These are phyloP conservation scores for Smittium culicis DNA, from an alignment of 371 early-diverging fungal genomes.

Conservation along the genomic window DNA sequence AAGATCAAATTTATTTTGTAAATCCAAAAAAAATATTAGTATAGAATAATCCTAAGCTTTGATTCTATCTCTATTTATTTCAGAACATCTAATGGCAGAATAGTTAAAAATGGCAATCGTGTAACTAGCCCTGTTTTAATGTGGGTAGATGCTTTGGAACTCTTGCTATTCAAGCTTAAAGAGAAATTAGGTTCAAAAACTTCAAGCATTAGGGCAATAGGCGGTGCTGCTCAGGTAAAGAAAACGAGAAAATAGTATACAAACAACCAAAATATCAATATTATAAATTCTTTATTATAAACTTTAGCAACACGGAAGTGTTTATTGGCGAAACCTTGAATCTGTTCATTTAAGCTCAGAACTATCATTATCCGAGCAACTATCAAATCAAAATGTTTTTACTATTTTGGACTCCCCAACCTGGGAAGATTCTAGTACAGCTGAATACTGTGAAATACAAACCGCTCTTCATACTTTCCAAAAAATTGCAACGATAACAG, in stretches of 20 bases:
- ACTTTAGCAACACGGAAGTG: slow-evolving; percentile 61
- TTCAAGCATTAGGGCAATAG: slow-evolving; percentile 35
- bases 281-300: too few species aligned
- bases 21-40: not conserved
- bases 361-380: slow-evolving; percentile 35
- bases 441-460: slow-evolving; percentile 42
- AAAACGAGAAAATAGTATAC: too few species aligned
- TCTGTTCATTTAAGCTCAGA: slow-evolving; percentile 24
- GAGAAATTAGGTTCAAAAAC: slow-evolving; percentile 15
- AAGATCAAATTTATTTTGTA: not conserved
- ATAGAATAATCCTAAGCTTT: not conserved
- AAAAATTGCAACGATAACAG: slow-evolving; percentile 48
- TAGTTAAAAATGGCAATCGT: slow-evolving; percentile 27
- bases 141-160: slow-evolving; percentile 66
- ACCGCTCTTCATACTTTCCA: slow-evolving; percentile 43
- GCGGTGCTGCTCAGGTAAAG: slow-evolving; percentile 54
- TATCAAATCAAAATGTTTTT: slow-evolving; percentile 37
- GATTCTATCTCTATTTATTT: slow-evolving; percentile 16
- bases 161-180: slow-evolving; percentile 36
- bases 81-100: slow-evolving; percentile 37
- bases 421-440: slow-evolving; percentile 74
- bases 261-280: too few species aligned
- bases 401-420: slow-evolving; percentile 52
- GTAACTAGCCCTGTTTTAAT: slow-evolving; percentile 56
- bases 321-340: slow-evolving; percentile 51